These are phyloP conservation scores for Gloeophyllum trabeum DNA, from an alignment of 768 basidiomycete species.

Conservation along the genomic window DNA sequence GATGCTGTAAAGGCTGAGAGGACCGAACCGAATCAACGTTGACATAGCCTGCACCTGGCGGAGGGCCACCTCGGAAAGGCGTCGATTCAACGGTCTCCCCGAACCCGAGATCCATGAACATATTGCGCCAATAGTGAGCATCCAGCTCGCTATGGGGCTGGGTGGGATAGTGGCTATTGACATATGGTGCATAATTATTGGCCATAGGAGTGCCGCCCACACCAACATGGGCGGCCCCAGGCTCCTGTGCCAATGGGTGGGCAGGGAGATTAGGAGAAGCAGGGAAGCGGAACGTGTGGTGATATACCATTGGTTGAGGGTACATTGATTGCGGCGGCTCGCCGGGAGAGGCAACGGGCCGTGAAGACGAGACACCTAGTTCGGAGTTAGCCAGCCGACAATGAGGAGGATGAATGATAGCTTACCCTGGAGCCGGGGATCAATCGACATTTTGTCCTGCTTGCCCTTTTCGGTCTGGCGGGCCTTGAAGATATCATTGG, in stretches of 20 bases:
- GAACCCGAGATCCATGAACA: slow-evolving; percentile 67
- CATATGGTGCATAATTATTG: slow-evolving; percentile 17
- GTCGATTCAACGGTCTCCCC: slow-evolving; percentile 28
- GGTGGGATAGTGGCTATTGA: slow-evolving; percentile 14
- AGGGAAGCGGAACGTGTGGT: slow-evolving; percentile 28
- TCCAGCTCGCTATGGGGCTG: slow-evolving; percentile 33
- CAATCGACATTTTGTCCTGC: slow-evolving; percentile 22
- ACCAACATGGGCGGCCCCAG: neutral
- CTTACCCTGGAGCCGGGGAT: slow-evolving; percentile 43
- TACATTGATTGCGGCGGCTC: slow-evolving; percentile 21
- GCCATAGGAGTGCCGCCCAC: neutral
- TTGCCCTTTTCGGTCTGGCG: slow-evolving; percentile 21
- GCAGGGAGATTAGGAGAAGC: slow-evolving; percentile 16
- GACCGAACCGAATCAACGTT: no score
- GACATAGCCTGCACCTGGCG: no score
- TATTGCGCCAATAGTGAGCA: slow-evolving; percentile 60
- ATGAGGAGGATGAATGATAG: neutral
- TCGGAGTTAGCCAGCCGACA: neutral
- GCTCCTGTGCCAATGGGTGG: slow-evolving; percentile 8
- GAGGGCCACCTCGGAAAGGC: slow-evolving; percentile 1
- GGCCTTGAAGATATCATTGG: slow-evolving; percentile 46
- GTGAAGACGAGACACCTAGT: no score
- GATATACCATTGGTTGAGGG: slow-evolving; percentile 20
- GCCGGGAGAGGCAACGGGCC: no score
- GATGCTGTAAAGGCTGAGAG: no score